Base-by-base conservation (phyloP, 1,139 yeast genomes). In the Chernovozyma sophiae-reginae region DNA sequence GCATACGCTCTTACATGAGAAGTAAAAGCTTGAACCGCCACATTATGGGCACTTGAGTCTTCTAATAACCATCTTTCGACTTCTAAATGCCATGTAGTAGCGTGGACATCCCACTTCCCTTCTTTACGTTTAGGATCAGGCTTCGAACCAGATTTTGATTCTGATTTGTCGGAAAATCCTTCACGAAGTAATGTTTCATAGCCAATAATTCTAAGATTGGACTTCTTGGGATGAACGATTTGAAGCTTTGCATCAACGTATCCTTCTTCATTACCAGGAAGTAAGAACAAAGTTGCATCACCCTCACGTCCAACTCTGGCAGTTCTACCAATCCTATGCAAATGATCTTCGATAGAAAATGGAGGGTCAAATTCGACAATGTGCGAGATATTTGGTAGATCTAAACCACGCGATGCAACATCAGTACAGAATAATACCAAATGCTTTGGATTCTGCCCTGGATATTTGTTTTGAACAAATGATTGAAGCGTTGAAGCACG, bases 1-100 rank as follows among this genome's bases (percentile, higher is more conserved):
- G 98, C 87, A 55, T 92, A 92, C 0, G 98, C 98, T 53, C 97
- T 74, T 30, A 92, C 70, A 58, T 92, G 97, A 43, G 96, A 83
- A 8, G 85, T 79, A 54, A 86, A 92, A 2, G 86, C 97, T 50
- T 80, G 77, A 13, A 75, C 73, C 0, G 96, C 95, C 30, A 60
- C 56, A 17, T 76, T 79, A 38, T 80, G 82, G 11, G 74, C 74
- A 0, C 65, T 59, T 1, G 73, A 62, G 48, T 85, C 86, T 48
- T 80, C 95, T 33, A 92, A 62, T 24, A 90, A 66, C 84, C 95
- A 84, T 54, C 97, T 70, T 64, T 92, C 99, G 13, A 87, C 76
- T 39, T 84, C 81, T 48, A 92, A 68, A 58, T 92, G 99, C 94
- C 95, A 90, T 1, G 96, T 87, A 0, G 99, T 92, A 3, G 97